Evolutionary conservation across 2,329 filamentous ascomycete genomes (phyloP).

Genomic region (Trichoderma koningii): DNA sequence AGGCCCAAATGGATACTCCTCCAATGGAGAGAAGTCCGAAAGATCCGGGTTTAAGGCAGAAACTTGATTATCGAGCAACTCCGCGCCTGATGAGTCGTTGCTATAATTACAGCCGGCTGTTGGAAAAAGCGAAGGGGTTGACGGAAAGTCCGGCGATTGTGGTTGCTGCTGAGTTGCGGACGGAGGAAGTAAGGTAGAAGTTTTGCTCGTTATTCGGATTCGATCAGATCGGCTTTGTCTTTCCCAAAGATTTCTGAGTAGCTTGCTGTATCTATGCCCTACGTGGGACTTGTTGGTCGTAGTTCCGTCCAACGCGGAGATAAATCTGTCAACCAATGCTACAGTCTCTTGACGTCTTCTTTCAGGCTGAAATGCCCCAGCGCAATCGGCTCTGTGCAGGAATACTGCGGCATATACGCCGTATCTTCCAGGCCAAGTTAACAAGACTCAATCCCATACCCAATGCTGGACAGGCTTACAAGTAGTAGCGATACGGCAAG

Average conservation of each 20-base stretch:
- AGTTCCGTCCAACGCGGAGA: neutral
- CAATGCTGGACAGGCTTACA: neutral
- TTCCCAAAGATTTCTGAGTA: slow-evolving; percentile 5
- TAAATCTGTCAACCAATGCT: neutral
- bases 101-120: too few relatives aligned
- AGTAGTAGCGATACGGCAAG: slow-evolving; percentile 12
- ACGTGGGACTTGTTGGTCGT: neutral
- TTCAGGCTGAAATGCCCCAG: slow-evolving; percentile 4
- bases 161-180: neutral
- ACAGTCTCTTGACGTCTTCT: neutral
- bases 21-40: neutral
- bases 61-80: neutral
- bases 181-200: neutral
- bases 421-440: neutral
- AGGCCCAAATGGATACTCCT: slow-evolving; percentile 8
- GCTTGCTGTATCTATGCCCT: neutral
- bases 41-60: neutral
- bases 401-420: slow-evolving; percentile 16
- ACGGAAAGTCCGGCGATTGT: neutral
- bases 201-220: neutral
- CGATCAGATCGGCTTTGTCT: neutral
- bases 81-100: neutral
- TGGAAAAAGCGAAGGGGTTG: too few relatives aligned
- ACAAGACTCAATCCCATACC: neutral
- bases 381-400: neutral